A percentile compares a stretch with the other conserved stretches of the same genome.
Evolutionary conservation across 345 rosid genomes (phyloP).

Genomic region (Lagerstroemia speciosa): DNA sequence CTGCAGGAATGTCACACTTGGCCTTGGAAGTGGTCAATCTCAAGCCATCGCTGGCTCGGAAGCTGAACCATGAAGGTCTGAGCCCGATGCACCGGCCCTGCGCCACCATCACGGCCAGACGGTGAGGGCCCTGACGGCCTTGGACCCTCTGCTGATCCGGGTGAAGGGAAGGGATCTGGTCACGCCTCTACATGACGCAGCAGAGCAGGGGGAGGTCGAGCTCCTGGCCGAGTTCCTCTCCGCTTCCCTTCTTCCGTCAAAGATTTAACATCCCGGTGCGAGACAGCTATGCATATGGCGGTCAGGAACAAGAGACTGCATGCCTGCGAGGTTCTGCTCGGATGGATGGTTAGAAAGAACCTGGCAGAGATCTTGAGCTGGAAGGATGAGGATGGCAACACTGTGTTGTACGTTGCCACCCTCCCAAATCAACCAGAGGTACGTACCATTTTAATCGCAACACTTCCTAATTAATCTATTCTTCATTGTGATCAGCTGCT

Average conservation of each 20-base stretch:
- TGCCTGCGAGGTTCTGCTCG: conserved; percentile 7
- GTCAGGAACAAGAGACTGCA: background rate
- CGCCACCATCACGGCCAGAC: background rate
- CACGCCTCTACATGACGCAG: background rate
- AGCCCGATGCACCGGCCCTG: conserved; percentile 1
- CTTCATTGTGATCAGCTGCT: background rate
- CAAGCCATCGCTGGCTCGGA: background rate
- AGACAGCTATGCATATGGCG: conserved; percentile 23
- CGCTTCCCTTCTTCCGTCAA: conserved; percentile 14
- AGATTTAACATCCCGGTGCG: conserved; percentile 13
- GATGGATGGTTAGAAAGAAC: background rate
- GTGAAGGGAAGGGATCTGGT: background rate
- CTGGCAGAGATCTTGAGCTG: background rate
- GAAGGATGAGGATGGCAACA: background rate
- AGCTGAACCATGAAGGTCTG: background rate
- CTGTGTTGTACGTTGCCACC: background rate
- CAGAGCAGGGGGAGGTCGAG: background rate
- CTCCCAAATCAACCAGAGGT: background rate
- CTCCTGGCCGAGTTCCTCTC: conserved; percentile 15
- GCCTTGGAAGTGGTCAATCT: conserved; percentile 1
- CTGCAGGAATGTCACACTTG: background rate
- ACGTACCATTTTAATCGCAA: background rate
- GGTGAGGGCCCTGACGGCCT: background rate
- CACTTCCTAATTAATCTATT: background rate
- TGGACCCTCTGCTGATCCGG: background rate